phyloP scores from a whole-genome alignment of 768 basidiomycete species.

The Roridomyces roridus region DNA sequence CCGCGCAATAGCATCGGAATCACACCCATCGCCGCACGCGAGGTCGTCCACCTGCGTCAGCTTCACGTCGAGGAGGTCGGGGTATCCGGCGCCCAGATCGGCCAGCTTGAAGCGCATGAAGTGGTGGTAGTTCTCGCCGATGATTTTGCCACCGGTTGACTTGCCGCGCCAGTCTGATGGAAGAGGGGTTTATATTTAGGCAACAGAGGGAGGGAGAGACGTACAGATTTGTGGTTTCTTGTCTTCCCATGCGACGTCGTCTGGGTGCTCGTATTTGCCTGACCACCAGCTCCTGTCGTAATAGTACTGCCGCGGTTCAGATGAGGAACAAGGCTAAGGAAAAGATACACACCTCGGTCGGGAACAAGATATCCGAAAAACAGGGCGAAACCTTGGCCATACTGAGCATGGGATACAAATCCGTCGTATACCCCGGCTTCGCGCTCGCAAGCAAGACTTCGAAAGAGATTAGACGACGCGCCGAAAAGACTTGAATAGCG shows the following conservation, averaged over 20 bases:
- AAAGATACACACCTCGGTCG: background rate
- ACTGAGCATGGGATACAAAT: no score
- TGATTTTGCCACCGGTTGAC: background rate
- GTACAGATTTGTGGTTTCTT: background rate
- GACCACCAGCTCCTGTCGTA: background rate
- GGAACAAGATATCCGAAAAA: no score
- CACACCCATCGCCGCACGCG: background rate
- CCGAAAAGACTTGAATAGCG: no score
- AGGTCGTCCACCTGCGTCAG: background rate
- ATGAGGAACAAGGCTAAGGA: no score
- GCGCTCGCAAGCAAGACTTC: background rate
- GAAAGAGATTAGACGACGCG: no score
- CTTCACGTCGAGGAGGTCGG: background rate
- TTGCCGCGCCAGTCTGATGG: constrained; percentile 10
- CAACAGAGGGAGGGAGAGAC: no score
- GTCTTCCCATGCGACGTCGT: background rate
- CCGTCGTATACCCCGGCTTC: background rate
- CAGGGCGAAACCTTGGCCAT: no score
- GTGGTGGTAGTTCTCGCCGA: constrained; percentile 1
- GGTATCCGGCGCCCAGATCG: background rate
- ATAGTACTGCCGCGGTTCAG: background rate
- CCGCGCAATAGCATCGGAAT: background rate
- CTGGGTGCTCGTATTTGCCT: background rate
- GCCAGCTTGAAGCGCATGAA: constrained; percentile 7
- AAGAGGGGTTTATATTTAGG: no score